phyloP scores from a whole-genome alignment of 139 green algal species.

The Asterochloris sp. region DNA sequence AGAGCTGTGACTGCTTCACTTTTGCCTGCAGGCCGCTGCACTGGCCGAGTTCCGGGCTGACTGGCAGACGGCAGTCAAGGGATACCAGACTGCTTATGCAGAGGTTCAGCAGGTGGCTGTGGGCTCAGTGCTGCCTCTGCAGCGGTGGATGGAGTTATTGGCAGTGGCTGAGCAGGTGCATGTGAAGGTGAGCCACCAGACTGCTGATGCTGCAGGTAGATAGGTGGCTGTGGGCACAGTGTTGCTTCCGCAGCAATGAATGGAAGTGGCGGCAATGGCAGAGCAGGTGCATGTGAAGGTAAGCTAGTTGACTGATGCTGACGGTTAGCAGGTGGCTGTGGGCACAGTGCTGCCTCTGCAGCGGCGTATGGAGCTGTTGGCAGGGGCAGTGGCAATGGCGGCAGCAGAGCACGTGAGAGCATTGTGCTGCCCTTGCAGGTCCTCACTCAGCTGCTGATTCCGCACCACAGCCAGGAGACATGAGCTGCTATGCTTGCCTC shows the following conservation, averaged over 20 bases:
- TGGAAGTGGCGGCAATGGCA: constrained; percentile 34
- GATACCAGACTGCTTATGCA: constrained; percentile 38
- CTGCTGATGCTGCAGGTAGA: constrained; percentile 29
- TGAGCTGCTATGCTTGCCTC: no score
- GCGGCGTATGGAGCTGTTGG: constrained; percentile 30
- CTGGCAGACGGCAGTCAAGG: constrained; percentile 34
- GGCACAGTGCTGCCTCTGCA: constrained; percentile 23
- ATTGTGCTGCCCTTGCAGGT: not conserved
- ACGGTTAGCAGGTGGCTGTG: constrained; percentile 20
- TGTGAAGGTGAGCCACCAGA: constrained; percentile 35
- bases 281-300: constrained; percentile 50
- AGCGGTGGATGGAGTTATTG: constrained; percentile 37
- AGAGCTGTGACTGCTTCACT: not conserved
- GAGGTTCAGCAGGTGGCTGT: constrained; percentile 26
- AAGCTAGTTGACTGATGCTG: constrained; percentile 21
- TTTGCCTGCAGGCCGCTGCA: constrained; percentile 24
- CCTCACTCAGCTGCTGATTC: no score
- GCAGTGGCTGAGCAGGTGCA: constrained; percentile 45
- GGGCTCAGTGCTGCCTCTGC: constrained; percentile 15
- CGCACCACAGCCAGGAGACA: no score
- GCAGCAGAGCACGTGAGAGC: constrained; percentile 1
- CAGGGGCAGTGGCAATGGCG: constrained; percentile 46
- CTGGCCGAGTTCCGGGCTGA: constrained; percentile 42
- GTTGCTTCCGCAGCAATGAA: constrained; percentile 34
- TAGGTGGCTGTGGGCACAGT: constrained; percentile 3